These are phyloP conservation scores for Isochrysis galbana DNA, from an alignment of 78 protist genomes.

Conservation along the genomic window DNA sequence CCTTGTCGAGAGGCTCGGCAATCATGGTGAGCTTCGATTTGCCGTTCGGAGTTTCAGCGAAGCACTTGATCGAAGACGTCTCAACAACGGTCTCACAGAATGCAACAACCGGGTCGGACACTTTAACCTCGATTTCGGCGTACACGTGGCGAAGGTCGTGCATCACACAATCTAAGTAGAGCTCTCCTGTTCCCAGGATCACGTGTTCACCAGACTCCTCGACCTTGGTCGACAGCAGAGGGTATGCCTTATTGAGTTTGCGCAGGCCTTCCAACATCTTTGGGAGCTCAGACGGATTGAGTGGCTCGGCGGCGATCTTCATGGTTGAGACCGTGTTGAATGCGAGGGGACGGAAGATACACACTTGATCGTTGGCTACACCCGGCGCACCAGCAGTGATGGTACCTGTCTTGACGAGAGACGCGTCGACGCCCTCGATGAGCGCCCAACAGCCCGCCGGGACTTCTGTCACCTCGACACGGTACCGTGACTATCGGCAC, in stretches of 20 bases:
- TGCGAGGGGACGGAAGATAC: slow-evolving; percentile 43
- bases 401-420: slow-evolving; percentile 87
- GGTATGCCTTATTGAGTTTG: slow-evolving; percentile 72
- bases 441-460: slow-evolving; percentile 93
- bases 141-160: slow-evolving; percentile 88
- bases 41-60: slow-evolving; percentile 90
- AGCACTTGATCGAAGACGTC: slow-evolving; percentile 88
- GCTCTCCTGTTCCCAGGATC: slow-evolving; percentile 96
- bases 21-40: slow-evolving; percentile 92
- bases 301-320: slow-evolving; percentile 93
- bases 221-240: slow-evolving; percentile 78
- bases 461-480: slow-evolving; percentile 66
- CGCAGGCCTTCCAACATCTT: slow-evolving; percentile 95
- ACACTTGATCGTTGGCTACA: background rate
- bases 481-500: slow-evolving; percentile 57
- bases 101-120: slow-evolving; percentile 91
- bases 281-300: slow-evolving; percentile 94
- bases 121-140: slow-evolving; percentile 86
- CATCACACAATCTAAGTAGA: slow-evolving; percentile 93
- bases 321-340: slow-evolving; percentile 70
- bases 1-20: slow-evolving; percentile 93
- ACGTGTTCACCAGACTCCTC: slow-evolving; percentile 98
- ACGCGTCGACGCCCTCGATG: slow-evolving; percentile 86
- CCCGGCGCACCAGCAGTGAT: slow-evolving; percentile 21
- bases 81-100: slow-evolving; percentile 94